phyloP scores from a whole-genome alignment of 306 rosid species.

The Trifolium dubium region DNA sequence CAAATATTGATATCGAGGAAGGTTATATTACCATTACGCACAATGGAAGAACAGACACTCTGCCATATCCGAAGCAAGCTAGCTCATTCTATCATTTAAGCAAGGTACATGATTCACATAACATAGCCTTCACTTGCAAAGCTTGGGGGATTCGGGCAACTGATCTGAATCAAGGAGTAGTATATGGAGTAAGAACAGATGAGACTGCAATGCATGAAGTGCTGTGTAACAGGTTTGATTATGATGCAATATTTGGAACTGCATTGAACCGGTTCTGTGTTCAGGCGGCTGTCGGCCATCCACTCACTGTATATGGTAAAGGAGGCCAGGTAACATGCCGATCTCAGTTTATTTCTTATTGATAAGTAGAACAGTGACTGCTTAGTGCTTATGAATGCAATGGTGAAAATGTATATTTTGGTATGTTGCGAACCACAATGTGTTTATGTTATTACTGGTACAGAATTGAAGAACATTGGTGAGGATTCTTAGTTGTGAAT shows the following conservation, averaged over 20 bases:
- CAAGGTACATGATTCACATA: conserved; percentile 94
- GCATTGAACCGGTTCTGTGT: conserved; percentile 95
- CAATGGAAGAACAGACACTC: conserved; percentile 92
- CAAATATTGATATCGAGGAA: conserved; percentile 95
- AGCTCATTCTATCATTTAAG: conserved; percentile 98
- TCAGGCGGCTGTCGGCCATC: conserved; percentile 98
- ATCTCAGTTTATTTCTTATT: conserved; percentile 11
- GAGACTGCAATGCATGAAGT: conserved; percentile 91
- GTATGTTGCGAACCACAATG: background rate
- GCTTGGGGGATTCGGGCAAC: conserved; percentile 99
- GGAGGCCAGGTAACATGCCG: conserved; percentile 89
- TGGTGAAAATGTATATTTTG: background rate
- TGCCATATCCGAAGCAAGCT: conserved; percentile 97
- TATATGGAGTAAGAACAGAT: conserved; percentile 82
- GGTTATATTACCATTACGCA: conserved; percentile 95
- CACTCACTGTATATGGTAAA: conserved; percentile 97
- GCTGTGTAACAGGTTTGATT: conserved; percentile 81
- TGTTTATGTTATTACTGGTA: conserved; percentile 1
- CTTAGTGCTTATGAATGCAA: conserved; percentile 20
- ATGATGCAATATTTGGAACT: conserved; percentile 94
- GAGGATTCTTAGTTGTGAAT: background rate
- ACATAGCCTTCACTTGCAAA: conserved; percentile 98
- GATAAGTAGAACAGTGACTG: conserved; percentile 25
- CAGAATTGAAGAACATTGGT: background rate
- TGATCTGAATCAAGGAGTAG: conserved; percentile 96